phyloP scores from a whole-genome alignment of 73 alveolate genomes.

The Tetrahymena borealis region DNA sequence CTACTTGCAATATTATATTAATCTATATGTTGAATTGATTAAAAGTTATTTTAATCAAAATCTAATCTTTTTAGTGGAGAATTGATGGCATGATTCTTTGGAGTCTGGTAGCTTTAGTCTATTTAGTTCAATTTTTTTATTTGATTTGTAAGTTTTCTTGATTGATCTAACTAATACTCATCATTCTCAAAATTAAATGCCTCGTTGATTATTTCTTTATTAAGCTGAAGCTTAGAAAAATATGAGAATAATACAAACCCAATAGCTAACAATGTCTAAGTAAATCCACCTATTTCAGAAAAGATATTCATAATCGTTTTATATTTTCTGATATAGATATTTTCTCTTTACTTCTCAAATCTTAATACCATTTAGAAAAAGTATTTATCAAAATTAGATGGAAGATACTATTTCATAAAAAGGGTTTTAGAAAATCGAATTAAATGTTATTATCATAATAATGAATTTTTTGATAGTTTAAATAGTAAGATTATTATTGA shows the following conservation, averaged over 20 bases:
- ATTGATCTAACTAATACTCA: too few relatives aligned
- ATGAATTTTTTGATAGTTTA: too few relatives aligned
- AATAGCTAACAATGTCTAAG: not conserved
- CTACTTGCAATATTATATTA: too few relatives aligned
- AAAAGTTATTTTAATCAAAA: too few relatives aligned
- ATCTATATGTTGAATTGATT: too few relatives aligned
- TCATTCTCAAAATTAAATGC: not conserved
- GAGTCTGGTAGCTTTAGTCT: too few relatives aligned
- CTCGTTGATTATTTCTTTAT: not conserved
- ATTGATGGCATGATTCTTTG: too few relatives aligned
- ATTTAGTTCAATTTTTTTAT: too few relatives aligned
- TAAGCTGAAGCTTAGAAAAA: not conserved
- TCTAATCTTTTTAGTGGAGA: too few relatives aligned
- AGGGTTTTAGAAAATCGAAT: not conserved
- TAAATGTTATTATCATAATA: not conserved
- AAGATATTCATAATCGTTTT: not conserved
- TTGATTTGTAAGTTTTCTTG: too few relatives aligned
- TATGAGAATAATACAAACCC: not conserved
- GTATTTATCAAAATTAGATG: not conserved
- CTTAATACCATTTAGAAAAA: not conserved
- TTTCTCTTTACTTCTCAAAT: not conserved
- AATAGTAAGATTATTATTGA: too few relatives aligned
- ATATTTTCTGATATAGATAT: not conserved
- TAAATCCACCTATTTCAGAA: not conserved
- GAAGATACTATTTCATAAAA: not conserved